phyloP scores from a whole-genome alignment of 139 green algal genomes.

The Trebouxia sp. region DNA sequence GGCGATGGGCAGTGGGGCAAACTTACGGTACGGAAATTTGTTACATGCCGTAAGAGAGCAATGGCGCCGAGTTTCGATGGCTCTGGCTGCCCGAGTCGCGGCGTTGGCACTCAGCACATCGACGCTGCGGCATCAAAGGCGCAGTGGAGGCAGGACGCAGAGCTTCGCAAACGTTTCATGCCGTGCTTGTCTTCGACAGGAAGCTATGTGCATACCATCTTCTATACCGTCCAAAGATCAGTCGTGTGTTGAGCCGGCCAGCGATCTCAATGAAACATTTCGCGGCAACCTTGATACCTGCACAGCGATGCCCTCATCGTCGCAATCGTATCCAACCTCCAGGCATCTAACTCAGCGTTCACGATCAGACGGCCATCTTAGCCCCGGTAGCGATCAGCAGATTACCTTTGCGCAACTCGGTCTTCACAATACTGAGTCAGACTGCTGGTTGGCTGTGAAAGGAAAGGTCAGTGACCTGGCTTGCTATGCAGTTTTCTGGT shows the following conservation, averaged over 20 bases:
- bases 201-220: background rate
- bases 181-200: background rate
- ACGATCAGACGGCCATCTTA: slow-evolving; percentile 8
- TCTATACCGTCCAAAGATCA: background rate
- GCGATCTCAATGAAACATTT: background rate
- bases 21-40: no score
- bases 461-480: slow-evolving; percentile 32
- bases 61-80: no score
- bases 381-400: slow-evolving; percentile 1
- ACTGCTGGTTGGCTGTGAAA: slow-evolving; percentile 44
- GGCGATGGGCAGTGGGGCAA: no score
- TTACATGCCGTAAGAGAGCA: no score
- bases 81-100: no score
- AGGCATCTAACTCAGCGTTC: background rate
- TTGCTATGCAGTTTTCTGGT: background rate
- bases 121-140: no score
- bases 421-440: slow-evolving; percentile 38
- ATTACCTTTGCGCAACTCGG: slow-evolving; percentile 41
- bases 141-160: no score
- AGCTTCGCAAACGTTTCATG: background rate
- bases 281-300: background rate
- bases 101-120: no score
- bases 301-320: background rate
- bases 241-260: background rate
- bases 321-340: background rate